A percentile compares a stretch with the other conserved stretches of the same genome.
These are phyloP conservation scores for Hortiboletus flavorubellus DNA, from an alignment of 768 basidiomycete genomes.

Conservation along the genomic window DNA sequence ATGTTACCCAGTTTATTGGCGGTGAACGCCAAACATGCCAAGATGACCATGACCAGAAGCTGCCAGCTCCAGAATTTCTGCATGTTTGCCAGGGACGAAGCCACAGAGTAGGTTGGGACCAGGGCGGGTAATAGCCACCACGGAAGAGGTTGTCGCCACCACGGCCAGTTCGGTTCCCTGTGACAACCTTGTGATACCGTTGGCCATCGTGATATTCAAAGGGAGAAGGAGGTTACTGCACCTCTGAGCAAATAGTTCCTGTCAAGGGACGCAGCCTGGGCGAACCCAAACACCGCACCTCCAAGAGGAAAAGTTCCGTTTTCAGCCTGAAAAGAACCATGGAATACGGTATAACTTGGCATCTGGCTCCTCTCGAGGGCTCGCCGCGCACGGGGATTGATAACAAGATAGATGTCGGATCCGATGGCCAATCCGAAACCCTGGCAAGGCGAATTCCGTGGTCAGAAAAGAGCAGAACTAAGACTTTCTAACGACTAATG, in stretches of 20 bases:
- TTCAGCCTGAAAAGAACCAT: constrained; percentile 50
- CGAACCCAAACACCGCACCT: constrained; percentile 48
- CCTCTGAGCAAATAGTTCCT: constrained; percentile 31
- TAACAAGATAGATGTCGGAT: constrained; percentile 73
- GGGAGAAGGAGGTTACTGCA: neutral
- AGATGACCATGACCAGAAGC: constrained; percentile 76
- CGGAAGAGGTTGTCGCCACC: constrained; percentile 75
- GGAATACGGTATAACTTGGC: constrained; percentile 43
- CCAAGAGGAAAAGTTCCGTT: constrained; percentile 45
- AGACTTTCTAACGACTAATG: neutral
- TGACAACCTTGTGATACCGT: constrained; percentile 57
- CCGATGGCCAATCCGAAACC: constrained; percentile 85
- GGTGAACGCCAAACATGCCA: constrained; percentile 72
- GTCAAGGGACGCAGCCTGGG: constrained; percentile 33
- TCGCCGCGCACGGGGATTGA: constrained; percentile 55
- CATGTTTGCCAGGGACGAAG: constrained; percentile 72
- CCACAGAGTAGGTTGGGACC: constrained; percentile 73
- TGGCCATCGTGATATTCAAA: constrained; percentile 25
- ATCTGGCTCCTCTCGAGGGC: constrained; percentile 31
- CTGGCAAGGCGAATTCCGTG: constrained; percentile 32
- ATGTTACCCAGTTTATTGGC: constrained; percentile 63
- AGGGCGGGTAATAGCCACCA: constrained; percentile 78
- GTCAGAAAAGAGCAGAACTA: constrained; percentile 5
- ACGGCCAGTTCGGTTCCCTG: constrained; percentile 69
- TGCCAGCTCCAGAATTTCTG: constrained; percentile 70